Conservation (phyloP, 371 early-diverging fungal species). For the Globomyces sp. region DNA sequence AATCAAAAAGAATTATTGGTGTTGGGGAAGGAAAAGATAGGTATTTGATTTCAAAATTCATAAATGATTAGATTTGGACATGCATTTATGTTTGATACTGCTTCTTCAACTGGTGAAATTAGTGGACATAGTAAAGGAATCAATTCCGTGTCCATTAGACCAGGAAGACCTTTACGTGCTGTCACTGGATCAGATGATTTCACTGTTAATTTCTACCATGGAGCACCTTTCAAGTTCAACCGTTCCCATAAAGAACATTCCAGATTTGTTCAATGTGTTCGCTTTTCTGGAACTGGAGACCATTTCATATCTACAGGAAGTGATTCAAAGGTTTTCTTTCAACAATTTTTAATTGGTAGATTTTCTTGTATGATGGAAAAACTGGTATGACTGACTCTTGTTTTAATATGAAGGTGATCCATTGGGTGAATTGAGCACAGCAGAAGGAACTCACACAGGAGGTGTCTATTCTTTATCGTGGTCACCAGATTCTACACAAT, state of each 20-base stretch:
- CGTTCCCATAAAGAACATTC: constrained; percentile 74
- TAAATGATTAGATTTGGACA: constrained; percentile 68
- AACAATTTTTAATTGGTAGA: too few relatives aligned
- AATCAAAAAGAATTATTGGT: constrained; percentile 90
- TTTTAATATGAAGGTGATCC: constrained; percentile 52
- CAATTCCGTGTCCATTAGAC: constrained; percentile 83
- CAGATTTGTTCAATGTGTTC: constrained; percentile 85
- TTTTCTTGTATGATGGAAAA: constrained; percentile 87
- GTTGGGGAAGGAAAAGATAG: constrained; percentile 93
- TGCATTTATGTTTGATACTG: constrained; percentile 84
- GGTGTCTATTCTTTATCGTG: constrained; percentile 82
- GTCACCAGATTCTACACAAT: constrained; percentile 75
- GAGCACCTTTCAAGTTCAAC: constrained; percentile 85
- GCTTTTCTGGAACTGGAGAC: constrained; percentile 82
- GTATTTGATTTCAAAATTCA: constrained; percentile 31
- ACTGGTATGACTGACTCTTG: constrained; percentile 43
- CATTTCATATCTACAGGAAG: constrained; percentile 83
- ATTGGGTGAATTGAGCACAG: constrained; percentile 62
- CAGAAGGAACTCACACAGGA: constrained; percentile 69
- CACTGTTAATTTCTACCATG: constrained; percentile 84
- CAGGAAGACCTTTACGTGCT: constrained; percentile 85
- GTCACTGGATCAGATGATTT: constrained; percentile 92
- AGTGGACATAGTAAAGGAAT: constrained; percentile 84
- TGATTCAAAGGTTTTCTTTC: constrained; percentile 69
- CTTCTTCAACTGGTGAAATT: constrained; percentile 90